Conservation (phyloP, 495 filamentous ascomycete species). For the Aspergillus cristatus region DNA sequence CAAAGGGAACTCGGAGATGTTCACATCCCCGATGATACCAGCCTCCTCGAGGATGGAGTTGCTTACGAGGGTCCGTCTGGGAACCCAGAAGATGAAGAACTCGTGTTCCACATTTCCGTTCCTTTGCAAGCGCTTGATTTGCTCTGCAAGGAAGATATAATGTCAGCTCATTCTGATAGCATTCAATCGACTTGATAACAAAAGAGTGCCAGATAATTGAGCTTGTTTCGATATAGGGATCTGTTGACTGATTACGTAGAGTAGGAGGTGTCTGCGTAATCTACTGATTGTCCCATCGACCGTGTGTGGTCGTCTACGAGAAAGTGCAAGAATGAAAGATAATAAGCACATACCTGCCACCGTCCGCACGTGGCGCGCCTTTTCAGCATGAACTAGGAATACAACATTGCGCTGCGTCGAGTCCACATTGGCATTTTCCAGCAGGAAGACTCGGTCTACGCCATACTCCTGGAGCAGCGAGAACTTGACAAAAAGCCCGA, state of each 20-base stretch:
- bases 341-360: conserved; percentile 71
- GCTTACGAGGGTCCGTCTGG: conserved; percentile 82
- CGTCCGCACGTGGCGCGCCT: conserved; percentile 63
- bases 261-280: conserved; percentile 48
- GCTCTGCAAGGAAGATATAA: conserved; percentile 45
- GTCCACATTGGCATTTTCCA: conserved; percentile 91
- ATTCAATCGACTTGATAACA: too few relatives aligned
- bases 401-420: conserved; percentile 90
- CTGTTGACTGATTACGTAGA: conserved; percentile 55
- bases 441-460: conserved; percentile 88
- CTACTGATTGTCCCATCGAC: conserved; percentile 49
- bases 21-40: conserved; percentile 88
- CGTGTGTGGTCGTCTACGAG: background rate
- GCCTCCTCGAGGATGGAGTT: conserved; percentile 89
- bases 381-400: conserved; percentile 85
- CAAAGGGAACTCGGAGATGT: conserved; percentile 72
- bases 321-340: conserved; percentile 2
- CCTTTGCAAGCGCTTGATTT: conserved; percentile 81
- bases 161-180: conserved; percentile 54
- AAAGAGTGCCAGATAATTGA: conserved; percentile 29
- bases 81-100: conserved; percentile 89
- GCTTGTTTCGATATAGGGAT: conserved; percentile 50
- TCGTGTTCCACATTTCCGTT: conserved; percentile 84
- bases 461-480: conserved; percentile 88
- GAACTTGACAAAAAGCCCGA: conserved; percentile 89